Percentiles rank a stretch among this genome's conserved stretches.
phyloP scores from a whole-genome alignment of 805 yeast genomes.

The Kodamaea jinghongensis region DNA sequence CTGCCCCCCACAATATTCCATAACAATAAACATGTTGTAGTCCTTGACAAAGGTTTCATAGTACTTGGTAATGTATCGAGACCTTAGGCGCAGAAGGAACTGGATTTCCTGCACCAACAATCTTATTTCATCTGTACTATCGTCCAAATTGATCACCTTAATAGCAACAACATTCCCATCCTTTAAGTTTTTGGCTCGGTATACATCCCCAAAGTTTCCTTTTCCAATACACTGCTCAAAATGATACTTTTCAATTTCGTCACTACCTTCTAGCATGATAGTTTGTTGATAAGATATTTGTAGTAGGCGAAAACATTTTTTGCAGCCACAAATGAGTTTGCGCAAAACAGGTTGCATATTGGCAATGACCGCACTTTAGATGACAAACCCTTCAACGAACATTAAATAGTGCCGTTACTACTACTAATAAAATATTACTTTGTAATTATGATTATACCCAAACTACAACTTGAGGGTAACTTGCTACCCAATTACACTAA shows the following conservation, averaged over 20 bases:
- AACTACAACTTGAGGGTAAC: no score
- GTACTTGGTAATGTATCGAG: conserved; percentile 63
- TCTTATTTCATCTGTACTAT: conserved; percentile 70
- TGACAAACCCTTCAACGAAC: no score
- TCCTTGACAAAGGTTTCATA: conserved; percentile 62
- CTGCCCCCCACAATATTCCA: conserved; percentile 97
- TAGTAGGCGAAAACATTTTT: conserved; percentile 2
- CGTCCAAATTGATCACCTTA: conserved; percentile 82
- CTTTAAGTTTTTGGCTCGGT: conserved; percentile 44
- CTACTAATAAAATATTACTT: no score
- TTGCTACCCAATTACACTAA: no score
- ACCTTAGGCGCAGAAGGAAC: conserved; percentile 62
- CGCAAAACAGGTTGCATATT: no score
- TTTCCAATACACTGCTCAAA: conserved; percentile 65
- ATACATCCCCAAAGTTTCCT: conserved; percentile 89
- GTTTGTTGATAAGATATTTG: background rate
- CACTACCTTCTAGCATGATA: background rate
- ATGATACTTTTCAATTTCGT: conserved; percentile 14
- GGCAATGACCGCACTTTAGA: no score
- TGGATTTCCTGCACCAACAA: conserved; percentile 74
- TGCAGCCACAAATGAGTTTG: conserved; percentile 13
- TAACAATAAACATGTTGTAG: conserved; percentile 77
- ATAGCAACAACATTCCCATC: conserved; percentile 64
- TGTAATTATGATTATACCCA: no score
- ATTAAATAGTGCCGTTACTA: no score